These are phyloP conservation scores for Gentiana dahurica DNA, from an alignment of 257 asterid genomes.

Conservation along the genomic window DNA sequence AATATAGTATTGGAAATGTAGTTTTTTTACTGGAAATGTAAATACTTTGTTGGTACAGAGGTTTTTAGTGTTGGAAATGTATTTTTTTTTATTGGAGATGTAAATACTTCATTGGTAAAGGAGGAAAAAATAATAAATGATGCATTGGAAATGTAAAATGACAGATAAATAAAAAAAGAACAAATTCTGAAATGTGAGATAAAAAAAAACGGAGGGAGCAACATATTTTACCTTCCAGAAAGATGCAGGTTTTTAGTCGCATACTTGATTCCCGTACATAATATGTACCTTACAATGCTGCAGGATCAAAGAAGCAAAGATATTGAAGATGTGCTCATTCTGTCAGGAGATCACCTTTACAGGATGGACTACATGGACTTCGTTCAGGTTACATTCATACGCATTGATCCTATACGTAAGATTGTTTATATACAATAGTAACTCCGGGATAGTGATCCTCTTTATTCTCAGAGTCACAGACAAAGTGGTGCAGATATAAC, in stretches of 20 bases:
- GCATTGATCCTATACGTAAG: background rate
- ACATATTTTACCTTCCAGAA: too few relatives aligned
- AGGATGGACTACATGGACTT: slow-evolving; percentile 97
- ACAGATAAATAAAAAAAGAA: too few relatives aligned
- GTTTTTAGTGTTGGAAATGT: too few relatives aligned
- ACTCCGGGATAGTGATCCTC: slow-evolving; percentile 6
- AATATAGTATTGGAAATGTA: too few relatives aligned
- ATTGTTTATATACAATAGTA: background rate
- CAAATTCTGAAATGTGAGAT: too few relatives aligned
- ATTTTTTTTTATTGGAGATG: too few relatives aligned
- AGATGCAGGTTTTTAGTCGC: background rate
- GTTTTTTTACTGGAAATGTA: too few relatives aligned
- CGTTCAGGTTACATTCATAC: slow-evolving; percentile 47
- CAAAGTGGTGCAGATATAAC: slow-evolving; percentile 97
- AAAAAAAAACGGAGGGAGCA: too few relatives aligned
- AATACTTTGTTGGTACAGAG: too few relatives aligned
- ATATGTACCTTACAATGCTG: slow-evolving; percentile 1
- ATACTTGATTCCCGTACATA: background rate
- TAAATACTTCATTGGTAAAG: too few relatives aligned
- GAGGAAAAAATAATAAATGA: too few relatives aligned
- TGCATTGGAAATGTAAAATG: too few relatives aligned
- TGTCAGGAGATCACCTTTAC: slow-evolving; percentile 95
- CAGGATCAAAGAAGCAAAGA: slow-evolving; percentile 94
- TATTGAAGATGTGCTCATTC: slow-evolving; percentile 89
- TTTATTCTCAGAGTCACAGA: slow-evolving; percentile 59